These are phyloP conservation scores for Pisolithus orientalis DNA, from an alignment of 768 basidiomycete genomes.

Conservation along the genomic window DNA sequence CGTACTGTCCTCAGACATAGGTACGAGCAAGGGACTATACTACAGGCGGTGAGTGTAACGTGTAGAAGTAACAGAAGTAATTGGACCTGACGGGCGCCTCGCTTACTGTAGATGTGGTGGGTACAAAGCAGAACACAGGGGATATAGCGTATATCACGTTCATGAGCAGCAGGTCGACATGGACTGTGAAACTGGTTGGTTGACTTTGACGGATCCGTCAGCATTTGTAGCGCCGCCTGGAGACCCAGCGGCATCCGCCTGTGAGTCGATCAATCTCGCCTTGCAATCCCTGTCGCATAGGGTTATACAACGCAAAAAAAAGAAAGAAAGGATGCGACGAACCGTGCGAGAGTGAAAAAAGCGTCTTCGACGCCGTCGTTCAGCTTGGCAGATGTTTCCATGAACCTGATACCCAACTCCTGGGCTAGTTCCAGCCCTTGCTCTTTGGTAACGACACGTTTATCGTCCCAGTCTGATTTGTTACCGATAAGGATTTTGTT, in stretches of 20 bases:
- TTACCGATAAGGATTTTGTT: constrained; percentile 99
- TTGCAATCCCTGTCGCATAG: constrained; percentile 79
- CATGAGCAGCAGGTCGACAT: constrained; percentile 50
- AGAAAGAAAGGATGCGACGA: constrained; percentile 20
- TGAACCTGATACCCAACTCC: constrained; percentile 92
- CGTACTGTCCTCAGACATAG: not conserved
- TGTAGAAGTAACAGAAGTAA: not conserved
- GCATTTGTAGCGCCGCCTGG: constrained; percentile 30
- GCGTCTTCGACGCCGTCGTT: constrained; percentile 99
- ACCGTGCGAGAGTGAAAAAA: constrained; percentile 96
- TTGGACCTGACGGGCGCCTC: not conserved
- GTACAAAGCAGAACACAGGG: constrained; percentile 7
- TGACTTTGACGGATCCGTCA: constrained; percentile 61
- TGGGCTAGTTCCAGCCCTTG: constrained; percentile 89
- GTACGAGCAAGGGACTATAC: not conserved
- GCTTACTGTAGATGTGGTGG: not conserved
- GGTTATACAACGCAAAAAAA: not conserved
- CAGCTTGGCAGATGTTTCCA: constrained; percentile 96
- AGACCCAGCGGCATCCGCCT: constrained; percentile 53
- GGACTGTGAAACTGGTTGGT: constrained; percentile 45
- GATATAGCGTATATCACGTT: constrained; percentile 8
- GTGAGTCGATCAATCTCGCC: constrained; percentile 92
- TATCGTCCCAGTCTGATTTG: constrained; percentile 98
- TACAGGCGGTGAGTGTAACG: not conserved
- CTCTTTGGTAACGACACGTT: constrained; percentile 85